Evolutionary conservation across 2,329 filamentous ascomycete species (phyloP), one percentile per base, ranked within the genome.

Genomic region (Fusarium longipes): DNA sequence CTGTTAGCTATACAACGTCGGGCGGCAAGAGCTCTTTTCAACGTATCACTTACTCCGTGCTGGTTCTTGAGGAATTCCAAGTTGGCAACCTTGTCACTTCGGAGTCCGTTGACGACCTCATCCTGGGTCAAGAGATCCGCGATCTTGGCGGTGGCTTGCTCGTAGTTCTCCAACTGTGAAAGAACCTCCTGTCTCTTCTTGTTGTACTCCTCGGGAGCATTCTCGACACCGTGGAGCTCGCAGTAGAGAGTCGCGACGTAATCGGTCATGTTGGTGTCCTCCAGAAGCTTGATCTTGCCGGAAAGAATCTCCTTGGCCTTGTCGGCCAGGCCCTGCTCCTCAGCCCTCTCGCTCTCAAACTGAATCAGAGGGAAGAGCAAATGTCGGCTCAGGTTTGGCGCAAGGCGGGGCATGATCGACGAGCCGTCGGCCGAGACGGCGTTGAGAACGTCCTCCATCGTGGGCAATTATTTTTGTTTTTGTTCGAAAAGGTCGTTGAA

Each of bases 251-350:
- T 92, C 76, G 94, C 94, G 54, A 98, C 93, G 79, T 97, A 99
- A 82, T 99, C 96, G 75, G 91, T 96, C 96, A 99, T 99, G 86
- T 98, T 97, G 76, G 96, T 98, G 80, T 93, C 90, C 84, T 97
- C 95, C 73, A 99, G 89, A 60, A 99, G 89, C 82, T 95, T 91
- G 80, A 95, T 97, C 82, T 97, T 97, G 74, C 93, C 89, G 77
- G 91, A 88, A 67, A 91, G 90, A 74, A 97, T 90, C 79, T 94
- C 90, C 74, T 84, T 84, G 56, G 87, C 81, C 80, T 86, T 81
- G 36, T 77, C 81, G 65, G 83, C 82, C 63, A 87, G 83, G 75
- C 86, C 87, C 72, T 89, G 87, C 76, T 93, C 91, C 78, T 93
- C 90, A 70, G 97, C 91, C 79, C 93, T 89, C 77, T 91, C 89